These are phyloP conservation scores for Ascochyta lentis DNA, from an alignment of 2,329 filamentous ascomycete species.

Conservation along the genomic window DNA sequence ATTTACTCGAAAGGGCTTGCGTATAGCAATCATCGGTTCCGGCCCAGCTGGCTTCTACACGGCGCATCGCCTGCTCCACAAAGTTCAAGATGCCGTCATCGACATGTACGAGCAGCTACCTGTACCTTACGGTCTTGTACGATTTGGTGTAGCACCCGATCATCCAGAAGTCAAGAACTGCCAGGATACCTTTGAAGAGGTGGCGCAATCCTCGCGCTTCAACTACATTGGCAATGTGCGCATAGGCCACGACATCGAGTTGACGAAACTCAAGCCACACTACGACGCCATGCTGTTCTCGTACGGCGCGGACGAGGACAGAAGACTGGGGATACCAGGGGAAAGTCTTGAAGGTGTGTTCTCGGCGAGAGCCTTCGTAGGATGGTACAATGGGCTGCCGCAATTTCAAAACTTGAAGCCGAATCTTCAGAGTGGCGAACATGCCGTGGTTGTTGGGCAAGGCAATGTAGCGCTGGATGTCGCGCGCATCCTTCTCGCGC, in stretches of 20 bases:
- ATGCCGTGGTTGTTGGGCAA: conserved; percentile 89
- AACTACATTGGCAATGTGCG: conserved; percentile 90
- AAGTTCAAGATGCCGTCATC: conserved; percentile 72
- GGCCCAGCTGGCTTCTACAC: conserved; percentile 97
- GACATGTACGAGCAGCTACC: conserved; percentile 98
- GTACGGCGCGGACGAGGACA: conserved; percentile 89
- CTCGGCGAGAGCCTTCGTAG: conserved; percentile 91
- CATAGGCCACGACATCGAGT: conserved; percentile 73
- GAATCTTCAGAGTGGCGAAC: conserved; percentile 75
- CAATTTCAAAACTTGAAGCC: conserved; percentile 77
- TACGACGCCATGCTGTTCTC: conserved; percentile 94
- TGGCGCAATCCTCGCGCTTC: conserved; percentile 82
- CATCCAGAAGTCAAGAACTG: conserved; percentile 99
- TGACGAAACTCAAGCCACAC: conserved; percentile 74
- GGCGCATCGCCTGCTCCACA: conserved; percentile 81
- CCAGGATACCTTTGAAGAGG: conserved; percentile 89
- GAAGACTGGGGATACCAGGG: conserved; percentile 77
- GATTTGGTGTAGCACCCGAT: conserved; percentile 96
- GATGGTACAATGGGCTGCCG: conserved; percentile 97
- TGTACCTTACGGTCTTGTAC: conserved; percentile 88
- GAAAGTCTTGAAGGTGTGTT: conserved; percentile 80
- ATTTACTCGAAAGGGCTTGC: conserved; percentile 60
- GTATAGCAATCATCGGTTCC: conserved; percentile 88
- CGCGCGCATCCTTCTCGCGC: conserved; percentile 81
- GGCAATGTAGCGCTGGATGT: conserved; percentile 97